Base-by-base conservation (phyloP, 306 rosid genomes). In the Prunus fruticosa region DNA sequence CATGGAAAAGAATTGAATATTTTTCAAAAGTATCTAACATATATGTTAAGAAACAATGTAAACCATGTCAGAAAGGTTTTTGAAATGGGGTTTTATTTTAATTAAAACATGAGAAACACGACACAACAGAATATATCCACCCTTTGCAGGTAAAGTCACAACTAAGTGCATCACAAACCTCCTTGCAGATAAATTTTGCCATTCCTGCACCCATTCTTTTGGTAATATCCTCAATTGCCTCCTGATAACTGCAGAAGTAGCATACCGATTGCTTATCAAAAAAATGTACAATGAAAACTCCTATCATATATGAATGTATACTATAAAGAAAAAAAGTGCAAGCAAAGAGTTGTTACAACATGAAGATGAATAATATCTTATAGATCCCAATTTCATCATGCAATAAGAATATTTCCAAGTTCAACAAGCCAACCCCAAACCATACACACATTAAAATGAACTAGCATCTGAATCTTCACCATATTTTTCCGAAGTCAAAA, bases 111-210 rank as follows among this genome's bases (percentile, higher is more conserved):
- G 45, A 27, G 64, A 67, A 67, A 67, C 74, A 56, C 32, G 52
- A 77, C 64, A 69, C 14, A 69, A 28, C 69, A 78, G 56, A 75
- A 60, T 22, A 74, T 30, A 22, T 22, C 69, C 67, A 46, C 30
- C 70, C 43, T 11, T 54, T 27, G 57, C 43, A 38, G 43, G 43
- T 38, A 38, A 38, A 2, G 43, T 6, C 43, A 6, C 43, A 38
- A 38, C 43, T 38, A 38, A 38, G 34, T 61, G 81, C 34, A 69
- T 56, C 70, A 77, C 91, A 67, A 71, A 96, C 99, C 99, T 92
- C 99, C 85, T 91, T 84, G 91, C 97, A 88, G 76, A 96, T 96
- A 81, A 92, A 96, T 78, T 96, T 91, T 73, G 98, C 98, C 99
- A 96, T 96, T 84, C 99, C 99, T 52, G 87, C 98, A 64, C 98